These are phyloP conservation scores for Pichia sp. DNA, from an alignment of 1,139 yeast species.

Conservation along the genomic window DNA sequence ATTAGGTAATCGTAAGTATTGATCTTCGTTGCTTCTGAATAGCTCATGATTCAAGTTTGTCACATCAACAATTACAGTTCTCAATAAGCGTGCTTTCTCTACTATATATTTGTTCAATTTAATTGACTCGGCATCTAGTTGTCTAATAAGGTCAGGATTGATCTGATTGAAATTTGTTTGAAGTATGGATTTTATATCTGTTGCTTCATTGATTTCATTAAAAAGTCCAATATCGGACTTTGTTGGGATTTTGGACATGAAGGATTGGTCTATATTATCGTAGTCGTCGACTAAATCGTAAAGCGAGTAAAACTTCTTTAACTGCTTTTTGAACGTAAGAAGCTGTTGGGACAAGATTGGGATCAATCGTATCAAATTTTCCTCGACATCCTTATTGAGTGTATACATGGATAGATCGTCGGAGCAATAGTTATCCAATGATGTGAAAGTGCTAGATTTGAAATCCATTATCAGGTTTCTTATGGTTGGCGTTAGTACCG, in stretches of 20 bases:
- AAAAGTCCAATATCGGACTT: slow-evolving; percentile 21
- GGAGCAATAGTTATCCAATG: slow-evolving; percentile 21
- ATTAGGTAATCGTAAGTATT: slow-evolving; percentile 9
- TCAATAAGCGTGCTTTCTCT: slow-evolving; percentile 15
- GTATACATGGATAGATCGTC: slow-evolving; percentile 23
- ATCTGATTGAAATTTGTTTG: slow-evolving; percentile 27
- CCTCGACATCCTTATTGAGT: slow-evolving; percentile 24
- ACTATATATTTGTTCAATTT: slow-evolving; percentile 15
- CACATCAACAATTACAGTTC: slow-evolving; percentile 14
- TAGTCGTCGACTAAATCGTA: slow-evolving; percentile 23
- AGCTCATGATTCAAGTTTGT: slow-evolving; percentile 14
- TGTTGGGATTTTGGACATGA: slow-evolving; percentile 25
- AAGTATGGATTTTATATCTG: slow-evolving; percentile 26
- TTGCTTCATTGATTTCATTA: slow-evolving; percentile 19
- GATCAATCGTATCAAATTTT: slow-evolving; percentile 23
- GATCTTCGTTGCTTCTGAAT: slow-evolving; percentile 14
- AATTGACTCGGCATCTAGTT: slow-evolving; percentile 22
- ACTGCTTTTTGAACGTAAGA: slow-evolving; percentile 19
- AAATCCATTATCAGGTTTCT: slow-evolving; percentile 23
- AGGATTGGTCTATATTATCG: slow-evolving; percentile 11
- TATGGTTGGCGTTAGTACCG: slow-evolving; percentile 19
- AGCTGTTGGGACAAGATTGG: slow-evolving; percentile 28
- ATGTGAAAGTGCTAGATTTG: slow-evolving; percentile 16
- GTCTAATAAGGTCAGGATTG: slow-evolving; percentile 22
- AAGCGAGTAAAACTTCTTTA: slow-evolving; percentile 23